Base-by-base conservation (phyloP, 2,329 filamentous ascomycete species). In the Emmonsiellopsis sp. region DNA sequence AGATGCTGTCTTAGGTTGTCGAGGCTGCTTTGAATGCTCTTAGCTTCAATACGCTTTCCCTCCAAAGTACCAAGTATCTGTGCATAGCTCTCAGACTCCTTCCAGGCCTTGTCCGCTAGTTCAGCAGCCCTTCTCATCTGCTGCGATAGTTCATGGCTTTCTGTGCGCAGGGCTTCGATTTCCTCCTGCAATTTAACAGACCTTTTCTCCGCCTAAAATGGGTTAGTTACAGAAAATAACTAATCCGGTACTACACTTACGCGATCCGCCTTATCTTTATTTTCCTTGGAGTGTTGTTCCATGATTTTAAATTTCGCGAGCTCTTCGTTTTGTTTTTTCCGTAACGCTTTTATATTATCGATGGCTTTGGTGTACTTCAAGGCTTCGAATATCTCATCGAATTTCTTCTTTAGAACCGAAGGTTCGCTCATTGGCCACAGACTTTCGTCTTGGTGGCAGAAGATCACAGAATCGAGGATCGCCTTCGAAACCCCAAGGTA, bases 391-490 rank as follows among this genome's bases (percentile, higher is more conserved):
- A 98, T 98, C 66, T 95, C 89, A 65, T 98, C 93, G 56, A 98
- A 98, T 51, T 85, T 86, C 69, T 94, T 94, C 71, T 98, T 98
- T 49, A 98, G 75, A 0, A 82, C 82, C 0, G 81, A 76, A 0
- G 93, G 89, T 63, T 95, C 88, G 65, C 89, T 94, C 78, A 98
- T 84, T 0, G 93, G 93, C 93, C 93, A 98, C 32, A 97, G 72
- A 31, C 92, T 96, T 61, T 98, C 93, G 67, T 98, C 93, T 66
- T 98, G 93, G 65, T 98, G 93, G 68, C 93, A 98, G 72, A 98
- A 98, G 61, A 98, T 96, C 67, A 98, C 93, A 55, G 86, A 87
- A 60, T 97, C 91, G 31, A 98, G 79, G 53, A 98, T 85, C 10
- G 93, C 91, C 53, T 85, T 84, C 1, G 90, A 93, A 3, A 96